These are phyloP conservation scores for Phytophthora sp. DNA, from an alignment of 352 stramenopile species.

Conservation along the genomic window DNA sequence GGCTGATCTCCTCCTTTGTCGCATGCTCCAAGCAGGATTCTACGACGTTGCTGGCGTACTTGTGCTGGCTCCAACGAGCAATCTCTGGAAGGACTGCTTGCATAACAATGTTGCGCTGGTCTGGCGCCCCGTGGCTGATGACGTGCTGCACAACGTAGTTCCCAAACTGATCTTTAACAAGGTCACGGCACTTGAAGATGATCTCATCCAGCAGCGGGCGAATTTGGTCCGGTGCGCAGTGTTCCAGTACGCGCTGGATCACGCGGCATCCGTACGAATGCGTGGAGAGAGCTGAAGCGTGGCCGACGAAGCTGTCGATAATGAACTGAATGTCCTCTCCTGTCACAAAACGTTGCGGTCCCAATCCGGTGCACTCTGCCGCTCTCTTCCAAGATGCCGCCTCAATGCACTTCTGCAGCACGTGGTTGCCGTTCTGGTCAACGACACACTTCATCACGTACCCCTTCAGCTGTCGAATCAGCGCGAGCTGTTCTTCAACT, in stretches of 20 bases:
- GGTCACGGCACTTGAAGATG: conserved; percentile 83
- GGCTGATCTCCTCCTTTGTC: conserved; percentile 79
- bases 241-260: conserved; percentile 98
- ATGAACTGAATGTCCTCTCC: conserved; percentile 97
- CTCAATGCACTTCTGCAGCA: conserved; percentile 99
- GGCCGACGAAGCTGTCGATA: conserved; percentile 94
- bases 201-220: conserved; percentile 95
- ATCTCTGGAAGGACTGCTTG: conserved; percentile 88
- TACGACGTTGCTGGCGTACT: conserved; percentile 97
- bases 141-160: conserved; percentile 99
- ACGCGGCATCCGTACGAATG: conserved; percentile 99
- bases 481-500: conserved; percentile 69
- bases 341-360: conserved; percentile 51
- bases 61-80: conserved; percentile 93
- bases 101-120: conserved; percentile 87
- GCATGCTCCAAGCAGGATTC: conserved; percentile 93
- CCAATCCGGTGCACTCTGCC: conserved; percentile 23
- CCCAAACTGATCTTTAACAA: conserved; percentile 97
- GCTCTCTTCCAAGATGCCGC: conserved; percentile 65
- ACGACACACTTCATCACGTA: conserved; percentile 94
- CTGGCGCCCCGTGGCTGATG: conserved; percentile 91
- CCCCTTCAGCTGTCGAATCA: conserved; percentile 84
- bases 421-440: conserved; percentile 99
- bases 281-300: conserved; percentile 91
- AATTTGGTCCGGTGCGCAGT: conserved; percentile 92